phyloP scores from a whole-genome alignment of 345 rosid species.

The Populus deltoides region DNA sequence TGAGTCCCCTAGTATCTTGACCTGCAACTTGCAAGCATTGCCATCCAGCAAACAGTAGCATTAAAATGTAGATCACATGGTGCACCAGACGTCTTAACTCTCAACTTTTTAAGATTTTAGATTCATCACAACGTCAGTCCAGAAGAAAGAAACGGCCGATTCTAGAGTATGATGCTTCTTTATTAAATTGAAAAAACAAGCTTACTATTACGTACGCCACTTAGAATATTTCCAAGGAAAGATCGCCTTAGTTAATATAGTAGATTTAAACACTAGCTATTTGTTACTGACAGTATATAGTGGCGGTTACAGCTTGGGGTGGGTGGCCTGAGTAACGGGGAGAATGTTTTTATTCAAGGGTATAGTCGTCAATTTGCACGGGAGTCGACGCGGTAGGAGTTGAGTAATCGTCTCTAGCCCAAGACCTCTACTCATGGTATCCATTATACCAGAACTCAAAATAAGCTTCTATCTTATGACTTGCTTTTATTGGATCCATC shows the following conservation, averaged over 20 bases:
- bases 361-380: neutral
- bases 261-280: neutral
- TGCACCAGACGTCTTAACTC: neutral
- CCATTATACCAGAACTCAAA: neutral
- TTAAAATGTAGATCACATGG: neutral
- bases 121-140: neutral
- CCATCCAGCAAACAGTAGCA: neutral
- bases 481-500: conserved; percentile 2
- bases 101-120: neutral
- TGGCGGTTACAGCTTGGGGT: neutral
- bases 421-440: neutral
- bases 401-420: neutral
- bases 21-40: neutral
- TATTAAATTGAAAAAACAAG: neutral
- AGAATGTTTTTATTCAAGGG: neutral
- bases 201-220: neutral
- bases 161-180: neutral
- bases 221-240: neutral
- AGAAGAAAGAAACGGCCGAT: neutral
- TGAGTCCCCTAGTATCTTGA: neutral
- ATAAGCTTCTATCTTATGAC: neutral
- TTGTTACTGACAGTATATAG: neutral
- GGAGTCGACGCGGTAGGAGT: neutral
- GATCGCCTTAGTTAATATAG: neutral
- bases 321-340: neutral